A percentile compares a stretch with the other conserved stretches of the same genome.
These are phyloP conservation scores for Candida sphagnicola DNA, from an alignment of 805 yeast genomes.

Conservation along the genomic window DNA sequence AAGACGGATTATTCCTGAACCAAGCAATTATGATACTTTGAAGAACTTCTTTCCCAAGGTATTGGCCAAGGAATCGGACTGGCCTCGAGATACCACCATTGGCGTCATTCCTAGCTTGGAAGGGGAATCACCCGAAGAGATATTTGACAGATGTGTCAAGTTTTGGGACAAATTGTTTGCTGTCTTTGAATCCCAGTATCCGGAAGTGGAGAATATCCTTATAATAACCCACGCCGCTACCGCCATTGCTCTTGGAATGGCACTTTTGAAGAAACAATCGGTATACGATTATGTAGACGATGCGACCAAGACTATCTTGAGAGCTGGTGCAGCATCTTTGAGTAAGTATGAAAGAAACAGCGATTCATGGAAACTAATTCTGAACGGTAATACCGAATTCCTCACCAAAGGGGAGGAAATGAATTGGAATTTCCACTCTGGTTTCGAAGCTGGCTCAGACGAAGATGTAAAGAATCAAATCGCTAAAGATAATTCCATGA, in stretches of 20 bases:
- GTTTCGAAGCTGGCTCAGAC: slow-evolving; percentile 85
- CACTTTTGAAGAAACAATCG: slow-evolving; percentile 50
- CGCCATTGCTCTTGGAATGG: slow-evolving; percentile 82
- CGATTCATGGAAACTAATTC: slow-evolving; percentile 52
- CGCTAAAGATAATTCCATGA: slow-evolving; percentile 6
- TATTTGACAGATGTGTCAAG: slow-evolving; percentile 54
- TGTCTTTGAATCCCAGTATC: slow-evolving; percentile 51
- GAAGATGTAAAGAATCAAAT: slow-evolving; percentile 60
- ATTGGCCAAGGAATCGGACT: slow-evolving; percentile 27
- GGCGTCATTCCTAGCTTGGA: slow-evolving; percentile 54
- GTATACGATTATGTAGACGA: slow-evolving; percentile 51
- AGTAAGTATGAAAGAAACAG: slow-evolving; percentile 48
- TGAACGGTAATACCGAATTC: slow-evolving; percentile 74
- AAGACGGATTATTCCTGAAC: slow-evolving; percentile 64
- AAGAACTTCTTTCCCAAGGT: slow-evolving; percentile 47
- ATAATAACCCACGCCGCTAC: slow-evolving; percentile 94
- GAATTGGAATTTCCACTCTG: slow-evolving; percentile 82
- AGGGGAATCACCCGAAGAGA: slow-evolving; percentile 77
- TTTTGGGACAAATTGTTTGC: slow-evolving; percentile 60
- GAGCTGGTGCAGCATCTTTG: slow-evolving; percentile 84
- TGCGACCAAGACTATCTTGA: slow-evolving; percentile 30
- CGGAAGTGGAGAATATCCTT: slow-evolving; percentile 58
- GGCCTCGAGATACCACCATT: slow-evolving; percentile 49
- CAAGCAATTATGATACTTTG: slow-evolving; percentile 52
- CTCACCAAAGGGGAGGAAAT: slow-evolving; percentile 80